Percentiles rank a stretch among this genome's conserved stretches.
phyloP scores from a whole-genome alignment of 371 early-diverging fungal genomes.

The Syncephalastrum sp. region DNA sequence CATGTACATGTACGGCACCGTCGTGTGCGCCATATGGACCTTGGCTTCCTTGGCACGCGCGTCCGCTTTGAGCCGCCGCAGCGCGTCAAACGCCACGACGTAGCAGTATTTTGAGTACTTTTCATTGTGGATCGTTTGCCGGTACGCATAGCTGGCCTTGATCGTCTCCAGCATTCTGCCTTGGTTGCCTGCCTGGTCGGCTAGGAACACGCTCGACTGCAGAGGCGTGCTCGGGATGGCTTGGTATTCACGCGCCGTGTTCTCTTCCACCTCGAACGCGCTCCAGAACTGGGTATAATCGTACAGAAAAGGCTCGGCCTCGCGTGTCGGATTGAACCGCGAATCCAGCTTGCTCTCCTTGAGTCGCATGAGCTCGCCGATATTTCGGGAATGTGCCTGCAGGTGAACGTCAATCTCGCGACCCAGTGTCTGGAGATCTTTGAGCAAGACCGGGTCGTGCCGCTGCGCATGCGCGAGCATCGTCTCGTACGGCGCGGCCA shows the following conservation, averaged over 20 bases:
- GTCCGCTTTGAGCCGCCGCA: conserved; percentile 28
- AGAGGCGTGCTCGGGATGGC: conserved; percentile 3
- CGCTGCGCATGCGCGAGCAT: conserved; percentile 17
- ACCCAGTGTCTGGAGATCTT: conserved; percentile 23
- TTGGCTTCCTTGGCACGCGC: conserved; percentile 13
- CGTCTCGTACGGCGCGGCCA: conserved; percentile 25
- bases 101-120: conserved; percentile 24
- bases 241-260: conserved; percentile 23
- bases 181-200: conserved; percentile 11
- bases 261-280: conserved; percentile 36
- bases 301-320: conserved; percentile 3
- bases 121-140: conserved; percentile 11
- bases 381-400: conserved; percentile 13
- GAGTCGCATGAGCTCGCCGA: conserved; percentile 8
- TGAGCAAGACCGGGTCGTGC: conserved; percentile 14
- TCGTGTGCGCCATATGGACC: conserved; percentile 7
- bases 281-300: conserved; percentile 20
- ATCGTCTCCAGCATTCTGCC: conserved; percentile 12
- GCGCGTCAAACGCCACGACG: conserved; percentile 23
- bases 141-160: conserved; percentile 30
- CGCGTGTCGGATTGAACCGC: conserved; percentile 21
- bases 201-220: conserved; percentile 9
- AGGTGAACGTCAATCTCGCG: conserved; percentile 8
- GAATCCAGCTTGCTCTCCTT: conserved; percentile 18
- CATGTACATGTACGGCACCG: conserved; percentile 18